Base-by-base conservation (phyloP, 2,329 filamentous ascomycete species). In the Samsoniella hepiali region DNA sequence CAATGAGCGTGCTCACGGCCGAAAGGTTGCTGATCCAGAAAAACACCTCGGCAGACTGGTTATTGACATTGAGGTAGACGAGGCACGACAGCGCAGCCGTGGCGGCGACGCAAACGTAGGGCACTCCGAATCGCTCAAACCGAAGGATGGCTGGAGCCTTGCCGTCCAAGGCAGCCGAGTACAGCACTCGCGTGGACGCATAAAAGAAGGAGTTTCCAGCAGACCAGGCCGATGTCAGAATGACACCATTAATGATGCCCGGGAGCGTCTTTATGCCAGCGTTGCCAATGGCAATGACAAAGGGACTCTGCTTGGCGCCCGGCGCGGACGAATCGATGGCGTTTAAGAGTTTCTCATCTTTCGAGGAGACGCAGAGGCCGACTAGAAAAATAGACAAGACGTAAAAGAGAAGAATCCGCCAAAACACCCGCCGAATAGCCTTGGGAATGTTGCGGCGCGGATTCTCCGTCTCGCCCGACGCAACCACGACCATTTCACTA, bases 1-100 rank as follows among this genome's bases (percentile, higher is more conserved):
- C 86, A 71, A 91, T 86, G 29, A 91, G 80, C 64, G 88, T 86
- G 7, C 88, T 89, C 11, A 90, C 87, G 32, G 89, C 90, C 54
- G 88, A 84, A 38, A 86, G 73, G 68, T 82, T 84, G 67, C 84
- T 79, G 67, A 86, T 83, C 84, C 83, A 86, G 68, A 82, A 82
- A 71, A 86, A 86, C 17, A 91, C 88, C 36, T 85, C 81, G 1
- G 84, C 78, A 0, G 85, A 81, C 59, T 77, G 73, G 68, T 82
- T 83, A 38, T 81, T 85, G 49, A 89, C 79, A 68, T 88, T 86
- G 56, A 73, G 65, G 70, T 90, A 91, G 13, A 83, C 82, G 29
- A 91, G 77, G n/a, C 88, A 79, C 9, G 84, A 81, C 66, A 91
- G 83, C 78, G 70, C 91, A 75, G 69, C 78, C 1, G 70, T 71